A percentile compares a stretch with the other conserved stretches of the same genome.
phyloP scores from a whole-genome alignment of 139 green algal genomes.

The Chlorella sp. region DNA sequence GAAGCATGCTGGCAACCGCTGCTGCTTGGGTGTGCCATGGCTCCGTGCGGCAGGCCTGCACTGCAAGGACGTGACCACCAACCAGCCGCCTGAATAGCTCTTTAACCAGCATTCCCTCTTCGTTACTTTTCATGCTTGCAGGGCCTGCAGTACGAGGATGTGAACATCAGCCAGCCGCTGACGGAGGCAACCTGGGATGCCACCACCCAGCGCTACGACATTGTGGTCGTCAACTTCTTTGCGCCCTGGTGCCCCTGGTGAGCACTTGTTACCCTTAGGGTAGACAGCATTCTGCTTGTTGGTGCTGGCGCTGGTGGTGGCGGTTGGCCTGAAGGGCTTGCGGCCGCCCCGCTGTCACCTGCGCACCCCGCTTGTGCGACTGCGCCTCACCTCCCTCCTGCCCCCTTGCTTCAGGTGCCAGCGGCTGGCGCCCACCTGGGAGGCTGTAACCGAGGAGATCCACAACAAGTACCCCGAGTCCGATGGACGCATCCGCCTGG shows the following conservation, averaged over 20 bases:
- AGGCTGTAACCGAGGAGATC: conserved; percentile 86
- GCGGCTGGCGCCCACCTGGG: conserved; percentile 93
- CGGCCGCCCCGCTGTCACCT: neutral
- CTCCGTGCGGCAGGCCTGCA: too few species aligned
- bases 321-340: too few species aligned
- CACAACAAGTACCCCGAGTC: conserved; percentile 89
- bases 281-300: too few species aligned
- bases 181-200: conserved; percentile 48
- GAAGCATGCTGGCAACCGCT: too few species aligned
- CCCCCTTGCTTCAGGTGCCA: conserved; percentile 65
- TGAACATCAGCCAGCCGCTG: conserved; percentile 64
- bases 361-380: neutral
- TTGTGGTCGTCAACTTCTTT: conserved; percentile 94
- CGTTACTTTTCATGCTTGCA: neutral
- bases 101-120: too few species aligned
- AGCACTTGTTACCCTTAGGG: too few species aligned
- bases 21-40: too few species aligned
- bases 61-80: too few species aligned
- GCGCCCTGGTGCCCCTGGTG: conserved; percentile 97
- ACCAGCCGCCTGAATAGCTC: too few species aligned
- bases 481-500: conserved; percentile 88
- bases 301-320: too few species aligned
- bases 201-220: conserved; percentile 63
- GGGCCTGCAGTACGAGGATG: conserved; percentile 55
- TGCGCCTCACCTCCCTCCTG: neutral